These are phyloP conservation scores for Chenopodium suecicum DNA, from an alignment of 148 eudicot genomes.

Conservation along the genomic window DNA sequence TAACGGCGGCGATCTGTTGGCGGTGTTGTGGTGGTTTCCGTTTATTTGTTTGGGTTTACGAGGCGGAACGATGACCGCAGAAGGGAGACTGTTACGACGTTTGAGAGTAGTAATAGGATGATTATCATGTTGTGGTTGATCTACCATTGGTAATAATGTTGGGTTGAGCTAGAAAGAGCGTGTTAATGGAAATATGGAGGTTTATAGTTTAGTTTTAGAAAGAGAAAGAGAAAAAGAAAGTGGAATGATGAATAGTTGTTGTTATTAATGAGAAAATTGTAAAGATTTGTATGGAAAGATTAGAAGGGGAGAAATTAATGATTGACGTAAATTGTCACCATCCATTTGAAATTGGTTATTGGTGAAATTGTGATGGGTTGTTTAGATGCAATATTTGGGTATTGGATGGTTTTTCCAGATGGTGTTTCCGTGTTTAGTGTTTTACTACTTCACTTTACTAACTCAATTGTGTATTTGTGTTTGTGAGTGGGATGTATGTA, in stretches of 20 bases:
- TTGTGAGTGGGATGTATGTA: too few relatives aligned
- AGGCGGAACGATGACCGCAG: conserved; percentile 16
- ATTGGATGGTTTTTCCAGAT: not conserved
- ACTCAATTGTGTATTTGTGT: too few relatives aligned
- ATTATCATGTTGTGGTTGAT: not conserved
- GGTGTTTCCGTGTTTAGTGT: conserved; percentile 3
- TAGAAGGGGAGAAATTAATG: not conserved
- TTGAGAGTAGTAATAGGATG: conserved; percentile 11
- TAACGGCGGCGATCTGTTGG: conserved; percentile 16
- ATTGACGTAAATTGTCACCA: conserved; percentile 21
- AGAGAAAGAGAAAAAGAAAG: not conserved
- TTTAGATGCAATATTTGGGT: not conserved
- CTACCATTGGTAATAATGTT: too few relatives aligned
- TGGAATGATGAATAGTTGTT: not conserved
- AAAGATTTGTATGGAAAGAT: not conserved
- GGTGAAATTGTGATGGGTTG: not conserved
- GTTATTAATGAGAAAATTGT: not conserved
- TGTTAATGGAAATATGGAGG: not conserved
- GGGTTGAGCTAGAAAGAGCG: too few relatives aligned
- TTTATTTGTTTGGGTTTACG: conserved; percentile 3
- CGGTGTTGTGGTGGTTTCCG: conserved; percentile 12
- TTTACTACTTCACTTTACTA: not conserved
- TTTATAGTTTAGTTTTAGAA: not conserved
- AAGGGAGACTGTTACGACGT: conserved; percentile 33
- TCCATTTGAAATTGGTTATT: not conserved